Evolutionary conservation across 2,329 filamentous ascomycete genomes (phyloP).

Genomic region (Aspergillus latus): DNA sequence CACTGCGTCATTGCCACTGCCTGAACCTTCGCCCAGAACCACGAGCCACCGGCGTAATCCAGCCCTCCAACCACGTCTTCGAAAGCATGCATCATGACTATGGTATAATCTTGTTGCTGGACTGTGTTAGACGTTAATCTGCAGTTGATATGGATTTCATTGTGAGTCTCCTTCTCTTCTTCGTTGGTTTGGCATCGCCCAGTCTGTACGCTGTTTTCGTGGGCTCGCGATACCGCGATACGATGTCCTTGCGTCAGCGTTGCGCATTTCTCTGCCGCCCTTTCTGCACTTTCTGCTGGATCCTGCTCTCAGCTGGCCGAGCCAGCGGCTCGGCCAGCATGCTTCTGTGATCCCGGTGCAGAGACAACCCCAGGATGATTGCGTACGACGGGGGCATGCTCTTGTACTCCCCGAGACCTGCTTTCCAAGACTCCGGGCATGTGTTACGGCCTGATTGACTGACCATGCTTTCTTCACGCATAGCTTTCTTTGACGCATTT

Average conservation of each 20-base stretch:
- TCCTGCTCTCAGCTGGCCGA: background rate
- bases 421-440: background rate
- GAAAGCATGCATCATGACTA: slow-evolving; percentile 36
- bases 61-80: slow-evolving; percentile 11
- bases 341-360: background rate
- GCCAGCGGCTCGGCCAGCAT: background rate
- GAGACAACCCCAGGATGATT: slow-evolving; percentile 6
- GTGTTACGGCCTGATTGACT: slow-evolving; percentile 9
- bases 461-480: slow-evolving; percentile 9
- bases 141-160: slow-evolving; percentile 46
- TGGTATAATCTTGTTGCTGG: slow-evolving; percentile 31
- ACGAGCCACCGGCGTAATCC: background rate
- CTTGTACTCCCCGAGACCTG: slow-evolving; percentile 9
- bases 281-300: background rate
- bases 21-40: slow-evolving; percentile 2
- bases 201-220: background rate
- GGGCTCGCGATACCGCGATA: background rate
- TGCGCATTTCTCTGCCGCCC: slow-evolving; percentile 8
- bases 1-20: slow-evolving; percentile 22
- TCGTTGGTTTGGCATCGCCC: background rate
- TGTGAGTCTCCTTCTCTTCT: slow-evolving; percentile 33
- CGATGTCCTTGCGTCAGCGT: slow-evolving; percentile 15
- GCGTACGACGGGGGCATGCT: slow-evolving; percentile 3
- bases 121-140: slow-evolving; percentile 29
- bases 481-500: slow-evolving; percentile 64